Evolutionary conservation across 2,329 filamentous ascomycete species (phyloP), one percentile per base, ranked within the genome.

Genomic region (Setomelanomma holmii): DNA sequence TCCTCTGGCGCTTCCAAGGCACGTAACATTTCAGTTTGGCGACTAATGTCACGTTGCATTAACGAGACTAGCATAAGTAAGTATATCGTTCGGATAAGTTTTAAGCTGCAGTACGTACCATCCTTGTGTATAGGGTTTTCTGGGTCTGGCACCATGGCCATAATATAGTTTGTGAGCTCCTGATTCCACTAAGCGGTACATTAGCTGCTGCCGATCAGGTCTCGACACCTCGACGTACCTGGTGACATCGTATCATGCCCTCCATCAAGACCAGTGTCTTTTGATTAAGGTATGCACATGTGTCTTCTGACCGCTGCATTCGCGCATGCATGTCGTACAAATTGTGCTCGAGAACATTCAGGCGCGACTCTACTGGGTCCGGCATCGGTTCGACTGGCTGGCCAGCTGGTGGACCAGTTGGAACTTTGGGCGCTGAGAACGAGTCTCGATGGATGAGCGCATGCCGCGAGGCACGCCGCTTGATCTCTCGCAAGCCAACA

Each of bases 381-480:
- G 86, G 86, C 75, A 92, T 88, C 8, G 90, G 84, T 69, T 96
- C 92, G 20, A 90, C 86, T 1, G 93, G 89, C n/a, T 90, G 91
- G 12, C 90, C 90, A 8, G 91, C 89, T 65, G 95, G 91, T 20
- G 91, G 90, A 14, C 84, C 81, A 44, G 85, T 83, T 35, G 89
- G 81, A 48, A 78, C 66, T 71, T 96, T 96, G 53, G 89, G 87
- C 58, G 75, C 73, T 2, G 87, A 89, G 76, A 95, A 96, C 12
- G 88, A 89, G 70, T 98, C 95, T 63, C 93, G 86, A 71, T 98
- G 92, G 20, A 97, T 96, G 49, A 98, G 82, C 20, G 93, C 89
- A 77, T 98, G 95, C 56, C 95, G 85, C 30, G 93, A 98, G 16
- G 95, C 93, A 55, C 95, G 86, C 56, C 95, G 89, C 76, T 97